Evolutionary conservation across 495 filamentous ascomycete species (phyloP), one percentile per base, ranked within the genome.

Genomic region (Neurospora sp.): DNA sequence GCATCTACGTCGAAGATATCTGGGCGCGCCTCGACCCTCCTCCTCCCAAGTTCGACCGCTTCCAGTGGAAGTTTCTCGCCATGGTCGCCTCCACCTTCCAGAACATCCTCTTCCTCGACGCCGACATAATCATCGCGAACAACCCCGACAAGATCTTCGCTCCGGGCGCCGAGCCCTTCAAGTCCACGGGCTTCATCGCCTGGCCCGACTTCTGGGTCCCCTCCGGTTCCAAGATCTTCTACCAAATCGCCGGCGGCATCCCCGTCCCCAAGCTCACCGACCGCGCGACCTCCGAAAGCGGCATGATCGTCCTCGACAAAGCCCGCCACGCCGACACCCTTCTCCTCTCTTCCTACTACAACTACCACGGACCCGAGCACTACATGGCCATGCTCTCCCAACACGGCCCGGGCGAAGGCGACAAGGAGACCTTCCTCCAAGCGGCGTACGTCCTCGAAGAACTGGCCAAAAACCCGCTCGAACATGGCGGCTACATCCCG

Each of bases 151-250:
- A 81, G 2, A 77, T 90, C 10, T 83, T 91, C 20, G 75, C 78
- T 20, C 66, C 42, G 0, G 72, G 70, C 16, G 75, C 83, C 4
- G 84, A 88, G 46, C 86, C 88, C 1, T 91, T 87, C 77, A 79
- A 76, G 2, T 85, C 83, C 8, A 82, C 82, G 0, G 88, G 88
- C 0, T 77, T 91, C 69, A 85, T 91, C 3, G 84, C 84, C 59
- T 91, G 88, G 88, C 88, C 89, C 5, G 90, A 91, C 75, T 90
- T 89, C 76, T 91, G 88, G 87, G 81, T 79, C 9, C 82, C 84
- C 1, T 87, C 88, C 1, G 81, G 78, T 12, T 88, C 88, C 1
- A 85, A 85, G 0, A 72, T 82, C 38, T 91, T 87, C 78, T 90
- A 84, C 79, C 79, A 79, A 69, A 87, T 91, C 69, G 85, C 89